Evolutionary conservation across 192 early-diverging fungal species (phyloP).

Genomic region (Entomortierella lignicola): DNA sequence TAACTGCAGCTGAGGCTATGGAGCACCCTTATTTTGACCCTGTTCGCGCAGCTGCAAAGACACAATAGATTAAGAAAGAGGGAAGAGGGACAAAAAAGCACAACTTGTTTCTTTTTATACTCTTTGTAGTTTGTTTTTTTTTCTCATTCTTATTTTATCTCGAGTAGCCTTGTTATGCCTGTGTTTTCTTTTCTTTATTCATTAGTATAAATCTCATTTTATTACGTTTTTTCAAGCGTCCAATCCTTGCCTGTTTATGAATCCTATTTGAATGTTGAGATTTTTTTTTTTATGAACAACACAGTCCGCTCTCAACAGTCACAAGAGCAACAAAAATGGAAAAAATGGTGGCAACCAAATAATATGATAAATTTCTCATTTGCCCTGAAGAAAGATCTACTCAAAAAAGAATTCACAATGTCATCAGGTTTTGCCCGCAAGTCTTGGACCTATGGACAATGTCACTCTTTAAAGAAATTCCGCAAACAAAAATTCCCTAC

Average conservation of each 20-base stretch:
- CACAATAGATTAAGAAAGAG: slow-evolving; percentile 52
- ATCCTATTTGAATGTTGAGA: no score
- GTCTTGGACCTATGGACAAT: neutral
- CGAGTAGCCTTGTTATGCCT: no score
- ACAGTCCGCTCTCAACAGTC: no score
- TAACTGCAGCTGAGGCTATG: slow-evolving; percentile 92
- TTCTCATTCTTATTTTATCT: neutral
- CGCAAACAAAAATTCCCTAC: neutral
- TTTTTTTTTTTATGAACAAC: no score
- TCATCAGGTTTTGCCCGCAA: neutral
- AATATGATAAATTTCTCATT: neutral
- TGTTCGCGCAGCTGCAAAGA: slow-evolving; percentile 55
- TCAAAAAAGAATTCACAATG: neutral
- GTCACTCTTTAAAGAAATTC: neutral
- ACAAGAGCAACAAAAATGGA: no score
- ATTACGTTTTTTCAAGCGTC: no score
- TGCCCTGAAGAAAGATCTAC: no score
- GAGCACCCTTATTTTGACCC: slow-evolving; percentile 86
- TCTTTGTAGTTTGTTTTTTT: neutral
- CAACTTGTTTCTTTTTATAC: neutral
- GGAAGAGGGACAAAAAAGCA: neutral
- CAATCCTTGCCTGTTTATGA: no score
- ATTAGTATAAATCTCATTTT: no score
- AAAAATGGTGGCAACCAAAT: no score
- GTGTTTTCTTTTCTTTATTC: neutral